These are phyloP conservation scores for Lactarius hatsudake DNA, from an alignment of 768 basidiomycete genomes.

Conservation along the genomic window DNA sequence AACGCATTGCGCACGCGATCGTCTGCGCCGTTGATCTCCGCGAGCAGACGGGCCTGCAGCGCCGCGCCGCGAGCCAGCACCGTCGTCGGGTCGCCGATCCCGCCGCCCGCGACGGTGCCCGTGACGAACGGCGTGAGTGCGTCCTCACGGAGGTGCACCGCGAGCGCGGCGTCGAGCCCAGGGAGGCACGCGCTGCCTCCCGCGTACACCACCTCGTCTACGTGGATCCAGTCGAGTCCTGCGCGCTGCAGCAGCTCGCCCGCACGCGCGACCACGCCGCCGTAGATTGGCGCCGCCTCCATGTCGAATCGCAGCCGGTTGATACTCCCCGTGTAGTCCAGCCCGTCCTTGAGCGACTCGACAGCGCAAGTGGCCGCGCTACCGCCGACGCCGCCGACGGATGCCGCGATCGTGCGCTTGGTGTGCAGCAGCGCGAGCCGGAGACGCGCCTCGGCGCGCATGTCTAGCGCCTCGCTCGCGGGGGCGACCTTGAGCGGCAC, in stretches of 20 bases:
- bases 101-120: slow-evolving; percentile 68
- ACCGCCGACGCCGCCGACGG: slow-evolving; percentile 45
- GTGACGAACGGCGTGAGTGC: slow-evolving; percentile 63
- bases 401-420: slow-evolving; percentile 88
- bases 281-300: slow-evolving; percentile 56
- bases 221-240: slow-evolving; percentile 57
- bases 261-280: slow-evolving; percentile 50
- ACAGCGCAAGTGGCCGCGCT: slow-evolving; percentile 84
- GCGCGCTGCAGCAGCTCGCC: slow-evolving; percentile 50
- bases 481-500: slow-evolving; percentile 64
- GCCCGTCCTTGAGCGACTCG: slow-evolving; percentile 90
- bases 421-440: slow-evolving; percentile 91
- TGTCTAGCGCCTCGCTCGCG: slow-evolving; percentile 54
- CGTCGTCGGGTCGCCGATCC: slow-evolving; percentile 74
- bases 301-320: slow-evolving; percentile 49
- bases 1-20: slow-evolving; percentile 54
- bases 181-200: slow-evolving; percentile 74
- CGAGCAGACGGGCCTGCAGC: slow-evolving; percentile 64
- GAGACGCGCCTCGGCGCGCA: slow-evolving; percentile 91
- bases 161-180: slow-evolving; percentile 62
- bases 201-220: slow-evolving; percentile 79
- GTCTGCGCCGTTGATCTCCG: slow-evolving; percentile 46
- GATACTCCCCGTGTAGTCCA: slow-evolving; percentile 79
- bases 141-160: slow-evolving; percentile 56
- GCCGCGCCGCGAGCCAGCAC: slow-evolving; percentile 76